Evolutionary conservation across 2,329 filamentous ascomycete species (phyloP).

Genomic region (Talaromyces sp.): DNA sequence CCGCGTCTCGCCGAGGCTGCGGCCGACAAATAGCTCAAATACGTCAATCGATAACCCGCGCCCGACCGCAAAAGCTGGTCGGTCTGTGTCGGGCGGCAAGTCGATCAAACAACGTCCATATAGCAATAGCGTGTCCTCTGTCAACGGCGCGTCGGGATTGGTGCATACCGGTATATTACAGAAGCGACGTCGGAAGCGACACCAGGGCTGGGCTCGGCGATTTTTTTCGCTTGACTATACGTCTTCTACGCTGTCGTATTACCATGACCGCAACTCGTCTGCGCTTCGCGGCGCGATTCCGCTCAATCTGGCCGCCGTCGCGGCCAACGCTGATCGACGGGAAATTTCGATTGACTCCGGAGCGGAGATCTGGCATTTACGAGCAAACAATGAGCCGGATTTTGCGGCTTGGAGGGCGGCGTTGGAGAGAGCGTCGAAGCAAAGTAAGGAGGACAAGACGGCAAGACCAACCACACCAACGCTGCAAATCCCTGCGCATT

Average conservation of each 20-base stretch:
- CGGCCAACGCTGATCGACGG: conserved; percentile 78
- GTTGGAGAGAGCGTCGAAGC: conserved; percentile 73
- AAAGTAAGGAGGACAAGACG: conserved; percentile 29
- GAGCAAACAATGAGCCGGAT: conserved; percentile 75
- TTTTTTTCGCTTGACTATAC: conserved; percentile 97
- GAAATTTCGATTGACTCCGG: conserved; percentile 97
- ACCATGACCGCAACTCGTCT: conserved; percentile 88
- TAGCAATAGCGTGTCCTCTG: conserved; percentile 23
- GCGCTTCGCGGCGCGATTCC: conserved; percentile 89
- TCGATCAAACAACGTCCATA: conserved; percentile 27
- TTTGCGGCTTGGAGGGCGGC: conserved; percentile 85
- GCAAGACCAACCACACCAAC: conserved; percentile 25
- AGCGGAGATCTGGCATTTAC: conserved; percentile 93
- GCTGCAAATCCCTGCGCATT: conserved; percentile 32
- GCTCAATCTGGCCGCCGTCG: conserved; percentile 82
- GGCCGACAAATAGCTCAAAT: conserved; percentile 33
- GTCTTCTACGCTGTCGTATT: conserved; percentile 92
- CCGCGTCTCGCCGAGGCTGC: conserved; percentile 32
- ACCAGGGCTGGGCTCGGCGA: conserved; percentile 85
- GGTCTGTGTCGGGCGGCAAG: conserved; percentile 17
- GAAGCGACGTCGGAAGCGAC: conserved; percentile 88
- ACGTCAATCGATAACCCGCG: conserved; percentile 52
- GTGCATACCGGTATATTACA: conserved; percentile 81
- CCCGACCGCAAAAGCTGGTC: conserved; percentile 23
- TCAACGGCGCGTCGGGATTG: conserved; percentile 39